Base-by-base conservation (phyloP, 2,329 filamentous ascomycete genomes). In the Botrytis byssoidea region DNA sequence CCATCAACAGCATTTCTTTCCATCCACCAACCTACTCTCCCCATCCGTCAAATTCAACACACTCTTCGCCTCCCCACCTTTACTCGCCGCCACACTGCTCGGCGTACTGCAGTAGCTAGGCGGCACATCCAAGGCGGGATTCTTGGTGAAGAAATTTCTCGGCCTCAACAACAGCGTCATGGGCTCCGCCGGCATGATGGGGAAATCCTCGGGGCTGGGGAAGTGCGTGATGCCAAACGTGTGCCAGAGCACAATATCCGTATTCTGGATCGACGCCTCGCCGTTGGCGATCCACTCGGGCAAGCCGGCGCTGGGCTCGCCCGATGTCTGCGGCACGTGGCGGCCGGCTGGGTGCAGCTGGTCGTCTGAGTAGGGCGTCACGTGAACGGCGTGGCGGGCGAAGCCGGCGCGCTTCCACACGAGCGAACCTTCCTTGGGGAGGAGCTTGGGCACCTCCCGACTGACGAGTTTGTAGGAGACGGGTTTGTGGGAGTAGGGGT, bases 221-320 rank as follows among this genome's bases (percentile, higher is more conserved):
- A 97, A 95, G 81, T 97, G 95, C 0, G 92, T 95, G 51, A 97
- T 86, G 51, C 95, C 95, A 79, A 97, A 98, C 0, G 94, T 97
- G 83, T 97, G 94, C 94, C 94, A 98, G 25, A 97, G 88, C 1
- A 98, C 94, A 44, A 97, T 84, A 81, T 98, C 93, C 0, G 90
- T 93, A 85, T 97, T 92, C 72, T 92, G 92, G 77, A 97, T 90
- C 40, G 85, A 88, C 73, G 88, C 89, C 64, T 84, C 84, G 20
- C 92, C 90, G 75, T 94, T 89, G 37, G 89, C 89, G 77, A 86
- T 74, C 75, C 80, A 85, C 82, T 81, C 84, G 65, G 74, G 83
- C 74, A 81, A 83, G 75, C 78, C 86, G 82, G 35, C 82, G 83
- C 72, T 85, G 81, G 72, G 87, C 84, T 76, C 86, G 81, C 51